phyloP scores from a whole-genome alignment of 2,329 filamentous ascomycete genomes.

The Talaromyces amestolkiae region DNA sequence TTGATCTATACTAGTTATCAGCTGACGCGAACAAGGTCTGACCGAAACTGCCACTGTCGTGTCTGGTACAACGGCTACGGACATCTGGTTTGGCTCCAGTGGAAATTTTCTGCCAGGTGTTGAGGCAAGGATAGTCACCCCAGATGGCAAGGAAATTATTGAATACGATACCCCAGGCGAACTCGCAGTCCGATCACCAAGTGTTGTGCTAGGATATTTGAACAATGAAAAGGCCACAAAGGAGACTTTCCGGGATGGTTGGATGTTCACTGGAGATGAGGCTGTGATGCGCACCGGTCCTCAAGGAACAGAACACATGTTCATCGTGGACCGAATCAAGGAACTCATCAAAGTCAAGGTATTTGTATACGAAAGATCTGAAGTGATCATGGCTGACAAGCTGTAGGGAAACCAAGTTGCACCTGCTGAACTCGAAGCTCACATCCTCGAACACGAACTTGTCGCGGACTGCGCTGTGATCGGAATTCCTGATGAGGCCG shows the following conservation, averaged over 20 bases:
- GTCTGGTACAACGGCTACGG: conserved; percentile 53
- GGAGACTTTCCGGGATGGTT: conserved; percentile 77
- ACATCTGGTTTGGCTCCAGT: conserved; percentile 69
- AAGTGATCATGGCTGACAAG: conserved; percentile 2
- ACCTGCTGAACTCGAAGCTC: conserved; percentile 77
- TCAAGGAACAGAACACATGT: conserved; percentile 72
- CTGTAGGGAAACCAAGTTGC: conserved; percentile 74
- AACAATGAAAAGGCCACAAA: conserved; percentile 80
- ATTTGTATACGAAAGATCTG: neutral
- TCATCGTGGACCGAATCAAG: conserved; percentile 80
- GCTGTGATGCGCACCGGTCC: conserved; percentile 65
- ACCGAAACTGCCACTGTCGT: conserved; percentile 76
- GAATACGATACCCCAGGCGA: conserved; percentile 74
- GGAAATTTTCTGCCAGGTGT: conserved; percentile 66
- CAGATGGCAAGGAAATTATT: conserved; percentile 68
- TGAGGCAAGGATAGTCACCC: conserved; percentile 64
- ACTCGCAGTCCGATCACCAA: conserved; percentile 72
- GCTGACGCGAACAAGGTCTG: conserved; percentile 52
- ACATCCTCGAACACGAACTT: conserved; percentile 69
- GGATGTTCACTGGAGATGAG: conserved; percentile 84
- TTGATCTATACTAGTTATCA: neutral
- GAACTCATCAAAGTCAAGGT: conserved; percentile 78
- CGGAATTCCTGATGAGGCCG: conserved; percentile 62
- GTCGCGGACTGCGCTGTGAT: conserved; percentile 81
- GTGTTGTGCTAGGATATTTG: conserved; percentile 77